Base-by-base conservation (phyloP, 768 basidiomycete genomes). In the Coprinopsis sp. region DNA sequence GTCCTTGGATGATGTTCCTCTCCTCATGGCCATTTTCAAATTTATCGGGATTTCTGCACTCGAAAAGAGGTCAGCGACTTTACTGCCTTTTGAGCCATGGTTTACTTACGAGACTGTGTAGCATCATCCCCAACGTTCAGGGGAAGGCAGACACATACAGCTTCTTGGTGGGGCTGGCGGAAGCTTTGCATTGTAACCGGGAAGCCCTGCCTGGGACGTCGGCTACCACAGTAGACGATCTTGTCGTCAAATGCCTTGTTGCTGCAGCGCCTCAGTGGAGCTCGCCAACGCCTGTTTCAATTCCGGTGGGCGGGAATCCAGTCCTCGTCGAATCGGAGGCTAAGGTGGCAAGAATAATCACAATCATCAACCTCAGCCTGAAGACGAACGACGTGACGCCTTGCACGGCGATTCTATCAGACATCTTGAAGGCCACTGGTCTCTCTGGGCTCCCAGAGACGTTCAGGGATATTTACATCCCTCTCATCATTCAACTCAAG, bases 101-200 rank as follows among this genome's bases (percentile, higher is more conserved):
- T 18, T 36, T n/a, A n/a, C 7, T 36, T 18, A 18, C 34, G 7
- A 36, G n/a, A 27, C 39, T 14, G 37, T 19, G 13, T 48, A 59
- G 65, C 7, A 50, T 64, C 22, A 44, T 64, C 13, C 60, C 61
- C 1, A 57, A 60, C 33, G n/a, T 65, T 11, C 14, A 46, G 7
- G 54, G 52, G 31, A 55, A 46, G 30, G 25, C 43, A 2, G 39
- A 55, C 14, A 54, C 44, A 19, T 65, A 56, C 36, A 12, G 38
- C 1, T 63, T 66, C 44, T 56, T 53, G 33, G 44, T 61, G 8
- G 53, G 58, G 0, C 55, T 68, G 25, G 30, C 59, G 22, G 58
- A 57, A 27, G 38, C 58, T 14, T 43, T 66, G 18, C 49, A 53
- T 14, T 50, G 56, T 22, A 31, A 58, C 43, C 50, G 47, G 36